Percentiles rank a stretch among this genome's conserved stretches.
Conservation (phyloP, 352 stramenopile species). For the Pythium dissimile region DNA sequence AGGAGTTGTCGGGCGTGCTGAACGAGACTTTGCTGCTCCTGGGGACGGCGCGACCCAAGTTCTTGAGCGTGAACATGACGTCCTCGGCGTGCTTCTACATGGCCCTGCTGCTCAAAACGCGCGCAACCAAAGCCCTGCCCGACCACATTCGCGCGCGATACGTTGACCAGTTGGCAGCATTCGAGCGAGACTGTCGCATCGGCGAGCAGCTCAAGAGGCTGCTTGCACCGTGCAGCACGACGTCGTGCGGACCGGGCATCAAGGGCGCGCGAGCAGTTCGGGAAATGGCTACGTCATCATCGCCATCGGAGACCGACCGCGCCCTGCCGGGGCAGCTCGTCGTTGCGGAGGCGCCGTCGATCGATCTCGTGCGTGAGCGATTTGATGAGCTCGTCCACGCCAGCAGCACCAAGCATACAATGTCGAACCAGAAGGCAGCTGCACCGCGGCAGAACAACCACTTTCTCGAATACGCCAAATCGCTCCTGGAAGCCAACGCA, state of each 20-base stretch:
- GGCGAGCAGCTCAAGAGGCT: slow-evolving; percentile 38
- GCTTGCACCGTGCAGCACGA: slow-evolving; percentile 27
- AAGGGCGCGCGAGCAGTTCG: slow-evolving; percentile 47
- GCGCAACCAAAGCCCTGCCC: slow-evolving; percentile 19
- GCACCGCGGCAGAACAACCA: background rate
- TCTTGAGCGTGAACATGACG: slow-evolving; percentile 30
- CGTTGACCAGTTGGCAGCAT: slow-evolving; percentile 26
- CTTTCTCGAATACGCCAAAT: slow-evolving; percentile 14
- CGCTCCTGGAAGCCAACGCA: background rate
- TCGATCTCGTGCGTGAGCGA: background rate
- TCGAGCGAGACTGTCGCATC: slow-evolving; percentile 54
- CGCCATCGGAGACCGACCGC: background rate
- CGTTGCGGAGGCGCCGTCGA: background rate
- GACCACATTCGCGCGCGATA: slow-evolving; percentile 24
- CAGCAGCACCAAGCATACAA: no score
- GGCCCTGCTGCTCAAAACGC: slow-evolving; percentile 51
- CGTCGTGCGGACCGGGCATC: slow-evolving; percentile 47
- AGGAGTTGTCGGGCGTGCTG: slow-evolving; percentile 51
- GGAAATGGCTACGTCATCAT: slow-evolving; percentile 16
- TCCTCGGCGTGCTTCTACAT: slow-evolving; percentile 56
- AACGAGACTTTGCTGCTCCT: slow-evolving; percentile 60
- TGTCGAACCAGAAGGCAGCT: slow-evolving; percentile 1
- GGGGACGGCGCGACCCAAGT: slow-evolving; percentile 57
- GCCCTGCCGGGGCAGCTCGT: background rate
- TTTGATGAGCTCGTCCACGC: slow-evolving; percentile 13